A percentile compares a stretch with the other conserved stretches of the same genome.
phyloP scores from a whole-genome alignment of 441 rosid species.

The Populus hybrid region DNA sequence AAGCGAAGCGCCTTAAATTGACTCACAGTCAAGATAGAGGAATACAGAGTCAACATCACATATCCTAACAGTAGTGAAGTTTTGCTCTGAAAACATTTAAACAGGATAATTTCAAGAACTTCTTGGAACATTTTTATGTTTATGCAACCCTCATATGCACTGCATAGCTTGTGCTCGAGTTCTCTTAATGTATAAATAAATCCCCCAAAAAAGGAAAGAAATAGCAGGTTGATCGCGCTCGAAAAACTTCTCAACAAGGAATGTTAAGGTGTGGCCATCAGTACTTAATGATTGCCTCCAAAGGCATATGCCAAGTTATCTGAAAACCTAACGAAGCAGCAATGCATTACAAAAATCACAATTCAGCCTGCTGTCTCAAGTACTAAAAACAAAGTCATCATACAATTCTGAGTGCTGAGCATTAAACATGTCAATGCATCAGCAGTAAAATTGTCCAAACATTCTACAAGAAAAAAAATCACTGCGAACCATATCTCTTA shows the following conservation, averaged over 20 bases:
- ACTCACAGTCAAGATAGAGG: neutral
- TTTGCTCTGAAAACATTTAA: neutral
- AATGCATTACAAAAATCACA: neutral
- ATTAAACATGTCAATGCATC: neutral
- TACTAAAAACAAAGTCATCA: neutral
- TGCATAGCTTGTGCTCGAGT: neutral
- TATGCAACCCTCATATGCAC: neutral
- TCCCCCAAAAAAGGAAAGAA: neutral
- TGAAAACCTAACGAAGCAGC: neutral
- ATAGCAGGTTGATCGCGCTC: neutral
- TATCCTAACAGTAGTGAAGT: neutral
- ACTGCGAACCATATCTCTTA: neutral
- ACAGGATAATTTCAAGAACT: neutral
- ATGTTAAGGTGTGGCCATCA: neutral
- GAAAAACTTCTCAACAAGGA: neutral
- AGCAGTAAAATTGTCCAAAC: neutral
- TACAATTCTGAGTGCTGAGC: neutral
- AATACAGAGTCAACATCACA: neutral
- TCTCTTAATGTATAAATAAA: neutral
- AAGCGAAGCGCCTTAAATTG: neutral
- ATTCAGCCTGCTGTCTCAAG: neutral
- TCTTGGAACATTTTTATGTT: neutral
- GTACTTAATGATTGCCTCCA: neutral
- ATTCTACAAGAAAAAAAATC: neutral
- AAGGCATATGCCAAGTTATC: neutral